Evolutionary conservation across 2,329 filamentous ascomycete species (phyloP), one percentile per base, ranked within the genome.

Genomic region (Fusarium floridanum): DNA sequence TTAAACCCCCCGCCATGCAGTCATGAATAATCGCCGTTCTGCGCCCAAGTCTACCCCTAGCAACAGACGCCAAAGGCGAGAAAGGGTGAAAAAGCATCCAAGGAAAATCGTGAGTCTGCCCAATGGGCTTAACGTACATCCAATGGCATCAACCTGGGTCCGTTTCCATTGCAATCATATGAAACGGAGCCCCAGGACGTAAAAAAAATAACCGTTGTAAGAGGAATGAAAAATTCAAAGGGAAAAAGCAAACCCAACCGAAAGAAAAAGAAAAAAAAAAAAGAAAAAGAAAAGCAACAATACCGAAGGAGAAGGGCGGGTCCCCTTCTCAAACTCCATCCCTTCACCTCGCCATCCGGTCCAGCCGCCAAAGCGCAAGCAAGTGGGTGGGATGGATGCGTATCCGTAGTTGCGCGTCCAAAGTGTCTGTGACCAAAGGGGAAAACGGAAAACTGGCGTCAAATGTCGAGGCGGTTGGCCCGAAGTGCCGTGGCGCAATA

Each of bases 31-130:
- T 76, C 70, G 74, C 70, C 69, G 64, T 67, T 63, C 57, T 66
- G 41, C 68, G 67, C 73, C 59, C 71, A 55, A 60, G 57, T 64
- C 43, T 69, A 64, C 70, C 66, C 56, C 71, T 67, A 61, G 66
- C 60, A 66, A 24, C 73, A 41, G 63, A 61, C 61, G 66, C 64
- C 61, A 64, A 53, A 53, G 70, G 59, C 70, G 62, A 66, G 62
- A 36, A 20, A 67, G 61, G 59, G 61, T 68, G 34, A 62, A 64
- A 64, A 64, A 69, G 53, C 56, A 64, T 66, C 53, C 56, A 76
- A 78, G 62, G 68, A 74, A 66, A 78, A 75, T 78, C 76, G 64
- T 78, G 62, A 78, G 71, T 62, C 68, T 75, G 68, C 68, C 73
- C 73, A 67, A 61, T 72, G 50, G 64, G 67, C 61, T 48, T 71